Base-by-base conservation (phyloP, 441 rosid genomes). In the Euphorbia corollata region DNA sequence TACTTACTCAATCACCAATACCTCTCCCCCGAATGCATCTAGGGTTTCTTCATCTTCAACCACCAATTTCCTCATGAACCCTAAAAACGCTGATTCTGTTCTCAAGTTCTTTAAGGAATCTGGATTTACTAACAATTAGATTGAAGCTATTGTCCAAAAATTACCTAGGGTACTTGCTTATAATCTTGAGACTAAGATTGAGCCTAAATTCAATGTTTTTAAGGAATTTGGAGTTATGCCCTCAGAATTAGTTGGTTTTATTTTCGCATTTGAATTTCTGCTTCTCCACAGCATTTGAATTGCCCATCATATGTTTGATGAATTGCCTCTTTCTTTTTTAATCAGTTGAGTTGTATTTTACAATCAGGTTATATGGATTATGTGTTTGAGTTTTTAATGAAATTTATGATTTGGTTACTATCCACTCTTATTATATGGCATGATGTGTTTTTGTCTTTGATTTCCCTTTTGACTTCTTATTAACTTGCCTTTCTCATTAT, bases 121-220 rank as follows among this genome's bases (percentile, higher is more conserved):
- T 30, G 82, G 82, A 19, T 81, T 83, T 55, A 22, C 73, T 6
- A 39, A 69, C 53, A 13, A 71, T 73, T 74, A 74, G 3, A 10
- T 83, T 8, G 80, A 77, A 65, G 51, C 45, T 48, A 11, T 72
- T 5, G 58, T 81, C 47, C n/a, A 16, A 50, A 79, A 15, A 24
- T 27, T 0, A 16, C 85, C 82, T 7, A 1, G 0, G 2, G 20
- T 77, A 48, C 78, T 81, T 39, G 27, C 39, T 22, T 19, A 58
- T 56, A 71, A 63, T 20, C 19, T 79, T 16, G 83, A 75, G 22
- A 60, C 32, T 27, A 27, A 4, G 32, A 4, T 27, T 27, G 32
- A 27, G 32, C 32, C 32, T 27, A 27, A 27, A 27, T 1, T 27
- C 32, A 27, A 27, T 27, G 32, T 27, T 27, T 27, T 27, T 4